Evolutionary conservation across 176 grass and related monocot genomes (phyloP).

Genomic region (Triticum dicoccoides): DNA sequence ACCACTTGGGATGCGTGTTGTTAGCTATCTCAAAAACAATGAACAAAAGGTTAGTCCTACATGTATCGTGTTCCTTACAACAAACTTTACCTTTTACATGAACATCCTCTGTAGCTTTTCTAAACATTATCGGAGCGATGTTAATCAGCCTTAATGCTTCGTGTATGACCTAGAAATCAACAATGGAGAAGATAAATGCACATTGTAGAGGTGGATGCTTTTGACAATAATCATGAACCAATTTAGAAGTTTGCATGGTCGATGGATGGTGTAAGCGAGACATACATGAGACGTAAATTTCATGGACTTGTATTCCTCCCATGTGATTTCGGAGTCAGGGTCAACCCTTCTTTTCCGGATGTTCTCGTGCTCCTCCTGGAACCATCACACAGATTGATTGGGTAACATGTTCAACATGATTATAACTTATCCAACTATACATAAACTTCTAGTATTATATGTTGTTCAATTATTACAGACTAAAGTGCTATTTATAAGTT

Average conservation of each 20-base stretch:
- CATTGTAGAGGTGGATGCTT: background rate
- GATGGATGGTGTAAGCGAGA: background rate
- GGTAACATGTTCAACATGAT: too few species aligned
- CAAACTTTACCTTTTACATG: conserved; percentile 34
- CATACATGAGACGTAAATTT: conserved; percentile 50
- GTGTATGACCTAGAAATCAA: conserved; percentile 40
- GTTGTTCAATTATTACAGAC: too few species aligned
- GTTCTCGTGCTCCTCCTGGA: conserved; percentile 51
- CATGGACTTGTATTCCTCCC: conserved; percentile 70
- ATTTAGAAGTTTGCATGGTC: background rate
- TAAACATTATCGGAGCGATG: conserved; percentile 47
- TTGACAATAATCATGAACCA: background rate
- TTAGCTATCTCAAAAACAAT: too few species aligned
- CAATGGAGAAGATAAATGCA: background rate
- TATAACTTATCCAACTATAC: too few species aligned
- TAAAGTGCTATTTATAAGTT: too few species aligned
- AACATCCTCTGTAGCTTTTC: conserved; percentile 47
- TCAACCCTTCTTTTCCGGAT: conserved; percentile 33
- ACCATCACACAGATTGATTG: too few species aligned
- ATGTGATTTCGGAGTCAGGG: conserved; percentile 46
- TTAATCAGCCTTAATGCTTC: conserved; percentile 52
- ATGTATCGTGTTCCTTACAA: background rate
- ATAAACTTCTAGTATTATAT: too few species aligned
- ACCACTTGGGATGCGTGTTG: too few species aligned
- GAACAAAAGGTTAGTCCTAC: background rate